These are phyloP conservation scores for Conticribra guillardii DNA, from an alignment of 108 stramenopile genomes.

Conservation along the genomic window DNA sequence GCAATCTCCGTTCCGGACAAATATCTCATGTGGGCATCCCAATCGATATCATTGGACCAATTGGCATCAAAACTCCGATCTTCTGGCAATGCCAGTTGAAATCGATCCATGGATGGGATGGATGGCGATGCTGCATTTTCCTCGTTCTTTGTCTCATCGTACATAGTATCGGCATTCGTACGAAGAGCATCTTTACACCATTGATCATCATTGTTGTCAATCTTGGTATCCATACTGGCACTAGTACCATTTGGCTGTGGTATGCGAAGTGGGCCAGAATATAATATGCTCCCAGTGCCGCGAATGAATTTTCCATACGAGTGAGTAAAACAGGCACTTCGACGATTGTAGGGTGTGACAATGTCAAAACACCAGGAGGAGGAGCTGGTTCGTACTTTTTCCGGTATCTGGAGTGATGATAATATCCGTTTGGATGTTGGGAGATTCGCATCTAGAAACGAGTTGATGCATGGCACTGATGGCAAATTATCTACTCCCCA, in stretches of 20 bases:
- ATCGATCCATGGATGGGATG: conserved; percentile 13
- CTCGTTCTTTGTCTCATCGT: background rate
- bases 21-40: conserved; percentile 64
- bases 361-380: conserved; percentile 92
- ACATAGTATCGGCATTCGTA: background rate
- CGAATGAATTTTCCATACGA: conserved; percentile 81
- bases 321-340: conserved; percentile 82
- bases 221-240: too few relatives aligned
- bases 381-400: conserved; percentile 48
- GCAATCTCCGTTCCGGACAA: conserved; percentile 84
- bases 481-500: background rate
- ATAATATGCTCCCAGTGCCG: conserved; percentile 90
- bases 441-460: conserved; percentile 36
- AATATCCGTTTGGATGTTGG: conserved; percentile 13
- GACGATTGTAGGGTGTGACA: conserved; percentile 59
- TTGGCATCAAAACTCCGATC: conserved; percentile 59
- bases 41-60: conserved; percentile 62
- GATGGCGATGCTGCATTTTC: conserved; percentile 4
- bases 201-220: background rate
- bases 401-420: conserved; percentile 62
- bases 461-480: conserved; percentile 16
- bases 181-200: background rate
- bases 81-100: conserved; percentile 55
- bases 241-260: background rate
- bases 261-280: conserved; percentile 28